phyloP scores from a whole-genome alignment of 129 eudicot species.

The Tagetes patula region DNA sequence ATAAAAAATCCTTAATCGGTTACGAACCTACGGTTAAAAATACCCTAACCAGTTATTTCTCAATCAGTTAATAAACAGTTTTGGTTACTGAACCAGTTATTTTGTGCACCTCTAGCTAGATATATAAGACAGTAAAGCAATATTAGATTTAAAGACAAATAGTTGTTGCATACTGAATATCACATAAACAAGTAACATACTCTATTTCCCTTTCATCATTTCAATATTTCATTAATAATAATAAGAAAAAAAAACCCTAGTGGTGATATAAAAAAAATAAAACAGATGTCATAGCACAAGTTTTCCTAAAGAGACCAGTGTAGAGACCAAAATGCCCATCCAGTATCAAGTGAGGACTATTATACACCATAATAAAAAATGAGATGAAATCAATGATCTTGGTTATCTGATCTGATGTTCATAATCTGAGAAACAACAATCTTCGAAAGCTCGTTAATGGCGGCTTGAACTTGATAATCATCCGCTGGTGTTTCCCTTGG shows the following conservation, averaged over 20 bases:
- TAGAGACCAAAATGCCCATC: neutral
- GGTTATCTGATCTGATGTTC: conserved; percentile 58
- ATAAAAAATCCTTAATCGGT: no score
- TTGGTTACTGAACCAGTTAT: no score
- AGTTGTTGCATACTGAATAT: neutral
- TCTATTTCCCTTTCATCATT: neutral
- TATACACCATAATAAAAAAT: conserved; percentile 21
- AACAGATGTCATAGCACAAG: neutral
- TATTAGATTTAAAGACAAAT: neutral
- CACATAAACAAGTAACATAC: neutral
- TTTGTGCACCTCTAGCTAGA: no score
- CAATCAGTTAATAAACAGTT: no score
- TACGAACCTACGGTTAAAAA: no score
- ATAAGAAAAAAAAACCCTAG: neutral
- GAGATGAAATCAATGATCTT: conserved; percentile 34
- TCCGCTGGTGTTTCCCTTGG: conserved; percentile 44
- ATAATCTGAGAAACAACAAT: conserved; percentile 78
- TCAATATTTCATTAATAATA: neutral
- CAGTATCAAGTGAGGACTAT: neutral
- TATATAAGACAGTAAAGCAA: no score
- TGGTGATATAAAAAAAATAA: neutral
- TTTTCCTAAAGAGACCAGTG: neutral
- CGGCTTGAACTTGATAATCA: conserved; percentile 65
- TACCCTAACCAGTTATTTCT: no score
- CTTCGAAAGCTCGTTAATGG: conserved; percentile 86